Base-by-base conservation (phyloP, 1,139 yeast genomes). In the Hanseniaspora sp. region DNA sequence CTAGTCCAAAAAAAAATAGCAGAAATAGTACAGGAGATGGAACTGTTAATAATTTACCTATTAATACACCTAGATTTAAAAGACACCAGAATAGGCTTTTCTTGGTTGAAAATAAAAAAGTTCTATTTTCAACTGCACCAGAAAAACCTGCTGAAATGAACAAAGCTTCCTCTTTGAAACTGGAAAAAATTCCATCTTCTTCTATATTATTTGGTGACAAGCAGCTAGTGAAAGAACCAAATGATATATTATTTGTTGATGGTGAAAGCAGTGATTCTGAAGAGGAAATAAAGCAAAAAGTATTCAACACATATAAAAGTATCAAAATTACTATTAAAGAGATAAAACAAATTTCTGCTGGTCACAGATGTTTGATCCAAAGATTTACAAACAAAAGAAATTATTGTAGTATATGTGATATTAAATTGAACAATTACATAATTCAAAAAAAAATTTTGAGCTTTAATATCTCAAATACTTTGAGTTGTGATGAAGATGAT, bases 371-470 rank as follows among this genome's bases (percentile, higher is more conserved):
- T 29, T 15, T 42, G 6, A 42, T 18, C 2, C 17, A 42, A 13
- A 29, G 13, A 13, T 28, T 13, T 28, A 1, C 7, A 42, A 12
- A 13, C 7, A 42, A 30, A 35, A n/a, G 31, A 2, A 48, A 48
- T 7, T 44, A 48, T 29, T 48, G 53, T 30, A 18, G 35, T 44
- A 13, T 42, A n/a, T 48, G 53, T 35, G 47, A 48, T 29, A 48
- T 48, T 30, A 48, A 48, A 43, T 12, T 48, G 8, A 41, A 42
- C 31, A 48, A 48, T 29, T 48, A 48, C 35, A 48, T 48, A 7
- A 28, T 35, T 29, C 53, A 48, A 7, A 48, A 48, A 37, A 41
- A 30, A 33, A 48, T 48, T 23, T 28, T 35, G 17, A 29, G 35
- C 23, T 41, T 31, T n/a, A 48, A 29, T 6, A 11, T 33, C n/a